Evolutionary conservation across 2,329 filamentous ascomycete genomes (phyloP), one percentile per base, ranked within the genome.

Genomic region (Xylariaceae sp.): DNA sequence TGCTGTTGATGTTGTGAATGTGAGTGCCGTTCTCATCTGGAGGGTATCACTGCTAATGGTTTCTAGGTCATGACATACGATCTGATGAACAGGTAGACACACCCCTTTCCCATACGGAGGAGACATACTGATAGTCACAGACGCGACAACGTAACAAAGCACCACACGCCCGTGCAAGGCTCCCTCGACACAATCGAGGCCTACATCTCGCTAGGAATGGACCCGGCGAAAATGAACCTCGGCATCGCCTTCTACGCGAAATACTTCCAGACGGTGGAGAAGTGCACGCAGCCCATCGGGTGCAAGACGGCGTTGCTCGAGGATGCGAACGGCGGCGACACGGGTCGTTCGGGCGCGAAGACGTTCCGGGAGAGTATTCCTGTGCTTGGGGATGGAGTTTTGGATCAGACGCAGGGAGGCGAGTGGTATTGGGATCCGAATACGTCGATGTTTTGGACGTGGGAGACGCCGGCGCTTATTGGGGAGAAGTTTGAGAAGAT

Each of bases 371-470:
- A 73, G 15, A 62, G 54, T 1, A 55, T 66, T 2, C 44, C 64
- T 0, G 66, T 68, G 30, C 62, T 67, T 6, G 55, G 59, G 0
- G 63, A 80, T 8, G 86, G 85, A 0, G 69, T 70, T 51, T 84
- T 83, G 35, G 88, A 91, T 63, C 71, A 78, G 1, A 64, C 74
- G 1, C 73, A 75, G 1, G 88, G 87, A 17, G 88, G 87, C 0
- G 81, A 85, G 69, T 90, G 87, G 70, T 90, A 83, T 73, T 88
- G 82, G 78, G 88, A 92, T 67, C 60, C 70, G 63, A 74, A 3
- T 77, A 83, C 64, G 73, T 80, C 56, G 70, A 87, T 35, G 44
- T 92, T 88, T 80, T 92, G 88, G 88, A 86, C 86, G 0, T 91
- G 86, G 77, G 89, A 92, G 61, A 88, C 85, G 0, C 77, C 80